phyloP scores from a whole-genome alignment of 2,329 filamentous ascomycete genomes.

The Fusarium napiforme region DNA sequence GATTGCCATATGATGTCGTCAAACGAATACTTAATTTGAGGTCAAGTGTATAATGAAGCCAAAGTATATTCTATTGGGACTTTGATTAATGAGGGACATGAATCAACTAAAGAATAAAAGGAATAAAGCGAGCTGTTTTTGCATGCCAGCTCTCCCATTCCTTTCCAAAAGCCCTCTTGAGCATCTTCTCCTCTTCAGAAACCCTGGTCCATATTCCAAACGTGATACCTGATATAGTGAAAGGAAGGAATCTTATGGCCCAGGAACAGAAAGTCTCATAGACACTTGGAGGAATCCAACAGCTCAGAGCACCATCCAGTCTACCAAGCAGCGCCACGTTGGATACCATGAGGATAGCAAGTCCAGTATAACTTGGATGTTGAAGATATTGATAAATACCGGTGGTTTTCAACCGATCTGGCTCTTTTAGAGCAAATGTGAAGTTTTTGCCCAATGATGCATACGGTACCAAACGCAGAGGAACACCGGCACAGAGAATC shows the following conservation, averaged over 20 bases:
- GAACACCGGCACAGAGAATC: conserved; percentile 47
- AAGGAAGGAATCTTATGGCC: conserved; percentile 3
- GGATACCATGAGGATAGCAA: conserved; percentile 49
- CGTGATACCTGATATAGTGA: conserved; percentile 29
- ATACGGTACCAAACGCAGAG: conserved; percentile 54
- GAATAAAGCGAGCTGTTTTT: conserved; percentile 61
- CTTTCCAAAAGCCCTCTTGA: conserved; percentile 57
- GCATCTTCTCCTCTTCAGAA: conserved; percentile 62
- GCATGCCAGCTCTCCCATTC: conserved; percentile 62
- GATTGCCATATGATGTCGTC: no score
- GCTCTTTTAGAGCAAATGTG: conserved; percentile 62
- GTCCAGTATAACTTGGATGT: conserved; percentile 63
- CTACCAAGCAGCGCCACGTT: conserved; percentile 50
- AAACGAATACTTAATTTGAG: background rate
- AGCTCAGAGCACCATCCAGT: conserved; percentile 53
- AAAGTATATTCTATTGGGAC: no score
- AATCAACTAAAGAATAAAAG: conserved; percentile 36
- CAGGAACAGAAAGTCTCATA: conserved; percentile 5
- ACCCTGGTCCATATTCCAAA: conserved; percentile 51
- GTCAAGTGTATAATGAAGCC: background rate
- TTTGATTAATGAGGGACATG: no score
- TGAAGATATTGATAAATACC: conserved; percentile 62
- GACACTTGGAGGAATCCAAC: conserved; percentile 49
- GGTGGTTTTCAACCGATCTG: conserved; percentile 57
- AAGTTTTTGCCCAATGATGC: conserved; percentile 61